Conservation (phyloP, 2,329 filamentous ascomycete species). For the Epichloe bromicola region DNA sequence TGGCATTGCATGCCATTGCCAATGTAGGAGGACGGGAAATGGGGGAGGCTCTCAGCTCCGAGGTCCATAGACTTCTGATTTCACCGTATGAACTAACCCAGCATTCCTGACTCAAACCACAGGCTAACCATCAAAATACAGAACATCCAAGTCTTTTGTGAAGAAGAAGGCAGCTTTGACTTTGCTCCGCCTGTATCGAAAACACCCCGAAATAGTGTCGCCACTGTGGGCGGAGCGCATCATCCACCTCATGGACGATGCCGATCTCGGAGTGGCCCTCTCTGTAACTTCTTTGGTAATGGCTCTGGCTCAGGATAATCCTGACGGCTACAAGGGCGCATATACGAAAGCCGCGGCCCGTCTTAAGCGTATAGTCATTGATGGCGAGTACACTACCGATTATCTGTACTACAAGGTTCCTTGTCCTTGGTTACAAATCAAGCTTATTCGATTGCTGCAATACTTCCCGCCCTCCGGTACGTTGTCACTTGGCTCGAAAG, state of each 20-base stretch:
- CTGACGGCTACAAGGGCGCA: slow-evolving; percentile 86
- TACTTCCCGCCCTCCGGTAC: slow-evolving; percentile 89
- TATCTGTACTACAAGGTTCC: slow-evolving; percentile 99
- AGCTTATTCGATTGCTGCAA: slow-evolving; percentile 79
- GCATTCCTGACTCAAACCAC: neutral
- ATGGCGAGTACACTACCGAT: slow-evolving; percentile 77
- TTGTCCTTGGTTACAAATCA: slow-evolving; percentile 96
- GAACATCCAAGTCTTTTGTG: slow-evolving; percentile 82
- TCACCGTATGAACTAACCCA: slow-evolving; percentile 56
- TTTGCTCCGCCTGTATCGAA: slow-evolving; percentile 83
- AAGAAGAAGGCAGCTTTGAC: slow-evolving; percentile 98
- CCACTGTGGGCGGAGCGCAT: slow-evolving; percentile 96
- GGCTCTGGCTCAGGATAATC: slow-evolving; percentile 83
- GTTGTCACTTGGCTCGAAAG: slow-evolving; percentile 10
- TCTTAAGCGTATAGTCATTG: slow-evolving; percentile 79
- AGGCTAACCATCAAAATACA: slow-evolving; percentile 9
- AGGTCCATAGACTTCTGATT: slow-evolving; percentile 88
- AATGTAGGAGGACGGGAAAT: slow-evolving; percentile 96
- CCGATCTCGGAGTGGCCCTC: slow-evolving; percentile 83
- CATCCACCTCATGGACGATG: slow-evolving; percentile 96
- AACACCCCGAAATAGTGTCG: slow-evolving; percentile 85
- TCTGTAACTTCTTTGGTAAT: slow-evolving; percentile 95
- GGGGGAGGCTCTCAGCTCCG: slow-evolving; percentile 87
- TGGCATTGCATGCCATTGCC: slow-evolving; percentile 92
- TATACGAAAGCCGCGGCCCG: slow-evolving; percentile 88